Conservation (phyloP, 352 stramenopile species). For the Pythium vanterpoolii region DNA sequence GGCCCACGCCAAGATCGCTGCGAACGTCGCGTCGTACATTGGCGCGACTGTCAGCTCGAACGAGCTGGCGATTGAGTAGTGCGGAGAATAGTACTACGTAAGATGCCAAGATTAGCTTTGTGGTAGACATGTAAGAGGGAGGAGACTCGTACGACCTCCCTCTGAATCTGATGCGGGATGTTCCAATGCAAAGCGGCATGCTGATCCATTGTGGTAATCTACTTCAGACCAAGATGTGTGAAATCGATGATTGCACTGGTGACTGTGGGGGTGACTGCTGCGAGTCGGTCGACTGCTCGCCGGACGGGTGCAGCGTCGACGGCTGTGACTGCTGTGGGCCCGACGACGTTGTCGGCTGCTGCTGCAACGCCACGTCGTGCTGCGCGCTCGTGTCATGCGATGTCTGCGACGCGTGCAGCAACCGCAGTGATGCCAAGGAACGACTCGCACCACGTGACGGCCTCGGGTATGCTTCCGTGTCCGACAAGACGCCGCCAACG, state of each 20-base stretch:
- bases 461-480: background rate
- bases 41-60: conserved; percentile 1
- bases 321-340: conserved; percentile 11
- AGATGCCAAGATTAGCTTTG: background rate
- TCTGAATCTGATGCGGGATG: too few relatives aligned
- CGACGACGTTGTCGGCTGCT: conserved; percentile 8
- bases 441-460: background rate
- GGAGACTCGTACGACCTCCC: too few relatives aligned
- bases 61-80: conserved; percentile 22
- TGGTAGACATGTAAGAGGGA: too few relatives aligned
- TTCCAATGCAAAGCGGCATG: too few relatives aligned
- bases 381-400: conserved; percentile 13
- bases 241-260: too few relatives aligned
- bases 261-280: too few relatives aligned
- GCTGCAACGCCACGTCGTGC: conserved; percentile 10
- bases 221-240: conserved; percentile 17
- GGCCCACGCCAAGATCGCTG: conserved; percentile 64
- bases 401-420: background rate
- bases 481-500: background rate
- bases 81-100: too few relatives aligned
- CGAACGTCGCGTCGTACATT: conserved; percentile 44
- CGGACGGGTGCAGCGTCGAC: conserved; percentile 5
- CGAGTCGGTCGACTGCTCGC: background rate
- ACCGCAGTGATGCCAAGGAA: background rate
- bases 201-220: too few relatives aligned